These are phyloP conservation scores for Mikania micrantha DNA, from an alignment of 129 eudicot species.

Conservation along the genomic window DNA sequence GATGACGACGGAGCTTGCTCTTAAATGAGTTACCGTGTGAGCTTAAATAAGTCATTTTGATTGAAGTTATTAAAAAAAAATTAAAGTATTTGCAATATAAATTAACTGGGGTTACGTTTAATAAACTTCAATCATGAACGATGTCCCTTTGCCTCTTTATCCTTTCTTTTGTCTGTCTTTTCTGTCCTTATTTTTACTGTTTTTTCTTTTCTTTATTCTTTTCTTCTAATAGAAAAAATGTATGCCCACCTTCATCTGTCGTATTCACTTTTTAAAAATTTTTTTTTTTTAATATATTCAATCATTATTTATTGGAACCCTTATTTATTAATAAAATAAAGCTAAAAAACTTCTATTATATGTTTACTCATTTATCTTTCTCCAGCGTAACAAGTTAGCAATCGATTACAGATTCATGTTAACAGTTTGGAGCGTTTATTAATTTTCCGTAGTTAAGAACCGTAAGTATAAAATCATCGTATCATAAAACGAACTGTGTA, in stretches of 20 bases:
- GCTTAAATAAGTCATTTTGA: no score
- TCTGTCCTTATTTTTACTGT: slow-evolving; percentile 1
- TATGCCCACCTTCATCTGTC: background rate
- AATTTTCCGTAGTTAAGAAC: no score
- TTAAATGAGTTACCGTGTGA: no score
- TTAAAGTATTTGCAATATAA: background rate
- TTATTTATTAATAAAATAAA: background rate
- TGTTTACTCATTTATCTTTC: no score
- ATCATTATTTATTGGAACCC: no score
- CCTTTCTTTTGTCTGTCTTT: slow-evolving; percentile 2
- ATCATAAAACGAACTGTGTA: no score
- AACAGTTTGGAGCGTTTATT: no score
- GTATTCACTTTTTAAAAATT: background rate
- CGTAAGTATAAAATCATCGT: no score
- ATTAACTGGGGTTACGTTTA: background rate
- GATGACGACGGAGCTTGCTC: no score
- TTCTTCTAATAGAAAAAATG: background rate
- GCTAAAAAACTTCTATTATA: background rate
- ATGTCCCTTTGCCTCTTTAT: background rate
- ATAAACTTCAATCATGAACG: slow-evolving; percentile 15
- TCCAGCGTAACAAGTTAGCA: background rate
- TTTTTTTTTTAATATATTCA: background rate
- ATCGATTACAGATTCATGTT: no score
- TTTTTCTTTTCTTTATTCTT: background rate
- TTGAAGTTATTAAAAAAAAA: no score